Conservation (phyloP, 768 basidiomycete species). For the Boletellus emodensis region DNA sequence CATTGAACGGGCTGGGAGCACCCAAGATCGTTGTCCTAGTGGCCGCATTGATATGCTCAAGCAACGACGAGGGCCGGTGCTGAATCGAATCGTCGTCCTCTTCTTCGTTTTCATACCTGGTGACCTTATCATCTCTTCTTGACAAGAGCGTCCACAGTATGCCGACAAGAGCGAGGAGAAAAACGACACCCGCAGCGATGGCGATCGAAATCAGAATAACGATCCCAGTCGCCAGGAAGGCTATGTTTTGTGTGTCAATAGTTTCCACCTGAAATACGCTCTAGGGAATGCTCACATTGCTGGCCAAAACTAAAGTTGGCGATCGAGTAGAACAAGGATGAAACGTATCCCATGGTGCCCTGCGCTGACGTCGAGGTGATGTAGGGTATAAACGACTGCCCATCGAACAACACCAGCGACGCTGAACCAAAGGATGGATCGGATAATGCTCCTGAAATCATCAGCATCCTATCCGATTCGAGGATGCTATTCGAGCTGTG, state of each 20-base stretch:
- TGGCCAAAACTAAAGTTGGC: slow-evolving; percentile 70
- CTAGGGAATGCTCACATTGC: slow-evolving; percentile 48
- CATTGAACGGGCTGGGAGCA: slow-evolving; percentile 35
- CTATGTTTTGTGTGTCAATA: slow-evolving; percentile 35
- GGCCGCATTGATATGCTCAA: slow-evolving; percentile 89
- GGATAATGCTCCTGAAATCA: slow-evolving; percentile 77
- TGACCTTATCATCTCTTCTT: slow-evolving; percentile 67
- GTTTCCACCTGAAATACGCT: neutral
- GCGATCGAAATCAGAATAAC: slow-evolving; percentile 98
- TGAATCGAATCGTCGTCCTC: slow-evolving; percentile 74
- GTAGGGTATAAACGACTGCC: slow-evolving; percentile 77
- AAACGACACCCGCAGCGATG: slow-evolving; percentile 90
- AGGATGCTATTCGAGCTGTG: slow-evolving; percentile 69
- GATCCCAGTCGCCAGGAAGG: slow-evolving; percentile 85
- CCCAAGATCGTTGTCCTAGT: slow-evolving; percentile 81
- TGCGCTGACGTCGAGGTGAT: slow-evolving; percentile 61
- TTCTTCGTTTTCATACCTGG: slow-evolving; percentile 63
- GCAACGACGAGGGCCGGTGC: slow-evolving; percentile 81
- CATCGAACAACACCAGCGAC: slow-evolving; percentile 87
- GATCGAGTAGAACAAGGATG: slow-evolving; percentile 81
- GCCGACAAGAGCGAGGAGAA: slow-evolving; percentile 78
- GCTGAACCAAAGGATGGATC: slow-evolving; percentile 72
- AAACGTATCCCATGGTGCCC: slow-evolving; percentile 67
- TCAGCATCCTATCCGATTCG: slow-evolving; percentile 81
- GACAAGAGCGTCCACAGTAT: slow-evolving; percentile 89